phyloP scores from a whole-genome alignment of 2,329 filamentous ascomycete genomes.

The Ophiostoma ips region DNA sequence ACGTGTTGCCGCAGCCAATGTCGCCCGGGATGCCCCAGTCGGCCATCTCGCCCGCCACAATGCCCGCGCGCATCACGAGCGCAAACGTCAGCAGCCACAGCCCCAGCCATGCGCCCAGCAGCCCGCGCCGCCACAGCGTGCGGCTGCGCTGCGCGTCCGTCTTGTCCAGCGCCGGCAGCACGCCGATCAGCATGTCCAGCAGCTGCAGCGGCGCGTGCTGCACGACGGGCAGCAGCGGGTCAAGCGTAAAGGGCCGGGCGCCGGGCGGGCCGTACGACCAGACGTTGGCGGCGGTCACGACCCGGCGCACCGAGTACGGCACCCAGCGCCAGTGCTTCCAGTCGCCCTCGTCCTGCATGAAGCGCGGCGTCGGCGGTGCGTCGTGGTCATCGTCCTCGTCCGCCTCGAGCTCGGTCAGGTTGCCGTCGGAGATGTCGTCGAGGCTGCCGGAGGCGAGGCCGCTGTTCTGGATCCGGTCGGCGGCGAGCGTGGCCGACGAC shows the following conservation, averaged over 20 bases:
- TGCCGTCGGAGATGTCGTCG: constrained; percentile 17
- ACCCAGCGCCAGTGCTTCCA: constrained; percentile 44
- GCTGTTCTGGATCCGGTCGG: not conserved
- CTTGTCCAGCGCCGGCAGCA: constrained; percentile 29
- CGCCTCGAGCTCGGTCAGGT: constrained; percentile 33
- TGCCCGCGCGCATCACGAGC: constrained; percentile 51
- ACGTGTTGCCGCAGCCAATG: constrained; percentile 53
- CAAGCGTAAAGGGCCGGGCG: constrained; percentile 37
- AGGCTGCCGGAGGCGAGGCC: constrained; percentile 8
- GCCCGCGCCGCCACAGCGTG: constrained; percentile 43
- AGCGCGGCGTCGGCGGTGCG: constrained; percentile 40
- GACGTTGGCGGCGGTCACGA: constrained; percentile 25
- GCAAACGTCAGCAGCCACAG: constrained; percentile 51
- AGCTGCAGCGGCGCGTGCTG: constrained; percentile 54
- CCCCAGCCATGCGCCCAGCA: constrained; percentile 45
- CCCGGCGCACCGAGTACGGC: constrained; percentile 39
- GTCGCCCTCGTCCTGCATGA: constrained; percentile 40
- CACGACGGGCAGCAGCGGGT: constrained; percentile 47
- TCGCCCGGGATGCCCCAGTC: constrained; percentile 52
- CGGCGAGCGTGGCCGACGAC: constrained; percentile 8
- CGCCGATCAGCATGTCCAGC: constrained; percentile 48
- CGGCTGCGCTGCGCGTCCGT: not conserved
- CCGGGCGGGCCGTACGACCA: constrained; percentile 45
- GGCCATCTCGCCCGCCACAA: constrained; percentile 44
- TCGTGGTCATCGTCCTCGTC: constrained; percentile 23